Base-by-base conservation (phyloP, 2,329 filamentous ascomycete species). In the Bipolaris gigantea region DNA sequence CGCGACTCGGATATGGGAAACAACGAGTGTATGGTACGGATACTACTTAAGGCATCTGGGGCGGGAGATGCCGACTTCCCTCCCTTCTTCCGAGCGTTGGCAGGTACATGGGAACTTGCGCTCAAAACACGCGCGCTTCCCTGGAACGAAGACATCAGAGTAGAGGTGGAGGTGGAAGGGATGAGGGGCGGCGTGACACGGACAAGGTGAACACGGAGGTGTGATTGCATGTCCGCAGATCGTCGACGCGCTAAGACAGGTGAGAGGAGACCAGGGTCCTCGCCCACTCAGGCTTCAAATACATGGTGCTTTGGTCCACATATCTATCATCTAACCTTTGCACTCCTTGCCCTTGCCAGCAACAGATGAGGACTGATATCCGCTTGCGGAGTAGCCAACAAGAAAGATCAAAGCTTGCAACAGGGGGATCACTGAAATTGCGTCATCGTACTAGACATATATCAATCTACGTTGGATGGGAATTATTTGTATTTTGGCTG, bases 211-310 rank as follows among this genome's bases (percentile, higher is more conserved):
- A 50, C 49, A 53, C 56, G 57, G 56, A 53, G 30, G 48, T 35
- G 36, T 42, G 52, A 51, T 42, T 32, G 48, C 30, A 47, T 46
- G 42, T 27, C 52, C 30, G 47, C 36, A 48, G 23, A 25, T 50
- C 51, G 47, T 56, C 53, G 55, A 62, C 60, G 47, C 61, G 51
- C 64, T 64, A 64, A 63, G 56, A 57, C 57, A 57, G 56, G 56
- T 50, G 51, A 40, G 42, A 35, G 2, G 25, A 27, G 21, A 30
- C 40, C 41, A 50, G 51, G 47, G 30, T 44, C 50, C n/a, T 23
- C 45, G 32, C 46, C 53, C 56, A 50, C 56, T 49, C 25, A 42
- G 33, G 33, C 33, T 46, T 33, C 32, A 34, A 6, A 16, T 15
- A 7, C 35, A 7, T 13, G 11, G 15, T 5, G 5, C 21, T 18